phyloP scores from a whole-genome alignment of 108 stramenopile species.

The Pseudonitzschia multistriata region DNA sequence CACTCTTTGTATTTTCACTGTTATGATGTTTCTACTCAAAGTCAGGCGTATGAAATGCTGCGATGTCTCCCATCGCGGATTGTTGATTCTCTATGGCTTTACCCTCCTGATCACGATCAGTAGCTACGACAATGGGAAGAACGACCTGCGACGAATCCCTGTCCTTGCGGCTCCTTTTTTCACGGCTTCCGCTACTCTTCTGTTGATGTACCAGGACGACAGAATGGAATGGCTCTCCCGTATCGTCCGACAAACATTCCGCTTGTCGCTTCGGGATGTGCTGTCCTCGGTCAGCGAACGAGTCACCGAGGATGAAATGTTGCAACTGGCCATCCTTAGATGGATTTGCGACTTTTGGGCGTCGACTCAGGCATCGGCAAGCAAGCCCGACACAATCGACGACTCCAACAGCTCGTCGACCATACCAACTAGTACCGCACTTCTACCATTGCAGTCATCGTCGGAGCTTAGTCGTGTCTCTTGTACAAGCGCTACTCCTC shows the following conservation, averaged over 20 bases:
- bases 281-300: slow-evolving; percentile 26
- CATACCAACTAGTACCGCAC: not conserved
- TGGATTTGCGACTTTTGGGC: slow-evolving; percentile 58
- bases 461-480: not conserved
- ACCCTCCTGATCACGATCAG: slow-evolving; percentile 29
- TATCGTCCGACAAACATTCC: slow-evolving; percentile 30
- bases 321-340: slow-evolving; percentile 47
- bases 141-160: slow-evolving; percentile 19
- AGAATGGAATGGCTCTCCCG: slow-evolving; percentile 34
- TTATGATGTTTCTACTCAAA: slow-evolving; percentile 18
- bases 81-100: slow-evolving; percentile 32
- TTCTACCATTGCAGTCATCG: not conserved
- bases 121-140: not conserved
- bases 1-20: not conserved
- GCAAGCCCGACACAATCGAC: not conserved
- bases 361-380: not conserved
- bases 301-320: slow-evolving; percentile 45
- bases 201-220: slow-evolving; percentile 33
- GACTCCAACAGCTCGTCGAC: not conserved
- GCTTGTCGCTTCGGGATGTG: slow-evolving; percentile 41
- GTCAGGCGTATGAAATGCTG: slow-evolving; percentile 4
- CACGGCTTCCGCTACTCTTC: slow-evolving; percentile 35
- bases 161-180: slow-evolving; percentile 41
- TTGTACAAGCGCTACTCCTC: not conserved
- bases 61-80: slow-evolving; percentile 19